phyloP scores from a whole-genome alignment of 2,329 filamentous ascomycete species.

The Diatrype stigma region DNA sequence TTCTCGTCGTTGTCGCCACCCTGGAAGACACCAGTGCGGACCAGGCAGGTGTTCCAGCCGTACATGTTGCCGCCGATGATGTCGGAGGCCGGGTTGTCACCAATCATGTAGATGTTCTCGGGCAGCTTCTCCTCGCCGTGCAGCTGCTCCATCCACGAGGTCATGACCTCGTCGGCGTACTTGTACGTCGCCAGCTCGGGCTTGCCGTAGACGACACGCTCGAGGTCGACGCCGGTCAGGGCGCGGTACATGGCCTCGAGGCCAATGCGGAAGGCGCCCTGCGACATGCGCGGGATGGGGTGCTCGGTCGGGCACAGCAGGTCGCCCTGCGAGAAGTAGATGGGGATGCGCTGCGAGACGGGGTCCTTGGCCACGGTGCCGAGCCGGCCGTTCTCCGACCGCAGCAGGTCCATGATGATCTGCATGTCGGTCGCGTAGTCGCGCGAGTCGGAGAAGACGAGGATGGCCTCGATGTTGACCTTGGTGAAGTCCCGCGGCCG shows the following conservation, averaged over 20 bases:
- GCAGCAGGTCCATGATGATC: conserved; percentile 70
- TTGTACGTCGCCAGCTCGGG: conserved; percentile 73
- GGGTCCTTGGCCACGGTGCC: conserved; percentile 64
- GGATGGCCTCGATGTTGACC: conserved; percentile 68
- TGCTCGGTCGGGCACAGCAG: conserved; percentile 59
- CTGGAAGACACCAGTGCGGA: conserved; percentile 75
- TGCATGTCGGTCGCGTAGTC: conserved; percentile 74
- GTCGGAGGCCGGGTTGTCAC: conserved; percentile 70
- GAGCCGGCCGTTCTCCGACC: conserved; percentile 62
- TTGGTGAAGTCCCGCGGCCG: conserved; percentile 69
- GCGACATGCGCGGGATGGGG: conserved; percentile 65
- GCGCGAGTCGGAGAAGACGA: conserved; percentile 70
- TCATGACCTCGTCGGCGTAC: conserved; percentile 70
- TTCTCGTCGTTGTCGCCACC: conserved; percentile 71
- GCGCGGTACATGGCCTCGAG: conserved; percentile 72
- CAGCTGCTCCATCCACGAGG: conserved; percentile 70
- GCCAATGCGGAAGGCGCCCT: conserved; percentile 71
- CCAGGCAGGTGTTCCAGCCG: conserved; percentile 76
- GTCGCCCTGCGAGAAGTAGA: conserved; percentile 57
- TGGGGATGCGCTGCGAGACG: conserved; percentile 62
- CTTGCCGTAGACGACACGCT: conserved; percentile 75
- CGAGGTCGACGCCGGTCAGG: conserved; percentile 64
- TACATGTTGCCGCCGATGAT: conserved; percentile 77
- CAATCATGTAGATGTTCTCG: conserved; percentile 71
- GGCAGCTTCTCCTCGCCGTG: conserved; percentile 68